Evolutionary conservation across 192 early-diverging fungal species (phyloP), one percentile per base, ranked within the genome.

Genomic region (Linnemannia schmuckeri): DNA sequence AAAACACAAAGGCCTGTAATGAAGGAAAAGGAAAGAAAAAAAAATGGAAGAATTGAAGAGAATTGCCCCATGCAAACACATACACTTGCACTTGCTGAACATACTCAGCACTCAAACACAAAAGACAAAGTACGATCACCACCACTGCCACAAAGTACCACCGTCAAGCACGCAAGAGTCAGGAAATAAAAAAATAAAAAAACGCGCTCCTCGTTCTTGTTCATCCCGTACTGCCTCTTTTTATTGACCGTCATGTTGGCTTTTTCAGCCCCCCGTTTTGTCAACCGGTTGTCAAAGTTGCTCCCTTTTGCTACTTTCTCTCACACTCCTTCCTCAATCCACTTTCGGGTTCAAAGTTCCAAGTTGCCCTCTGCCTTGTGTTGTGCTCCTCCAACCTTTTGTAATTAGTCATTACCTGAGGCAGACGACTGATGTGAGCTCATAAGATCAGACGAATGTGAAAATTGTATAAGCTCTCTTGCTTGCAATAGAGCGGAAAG

Each of bases 341-440:
- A 30, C n/a, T 27, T 27, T 61, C 22, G n/a, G 6, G n/a, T 24
- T 20, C 55, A 27, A 61, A 61, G 24, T 7, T 61, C 30, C 9
- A 66, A 30, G 49, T 22, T 52, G 18, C 49, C 20, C 18, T 52
- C 18, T 5, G 49, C 49, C 15, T 22, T 52, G 2, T 49, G 9
- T 6, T 66, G 61, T 35, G 30, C 61, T 33, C 12, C 30, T 33
- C 27, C 27, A 30, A 30, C 30, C 10, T 33, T 27, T 66, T 30
- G 61, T 33, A 15, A 33, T 66, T 66, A 33, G 61, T 66, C 61
- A 61, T 66, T 82, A 82, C 81, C 81, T 76, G 75, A 54, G 8
- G 55, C 41, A 77, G 75, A 27, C 57, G 49, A n/a, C 49, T 54
- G 69, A 37, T 82, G 72, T 40, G 75, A 70, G 81, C 81, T 82